Base-by-base conservation (phyloP, 2,329 filamentous ascomycete genomes). In the Aspergillus phoenicis region DNA sequence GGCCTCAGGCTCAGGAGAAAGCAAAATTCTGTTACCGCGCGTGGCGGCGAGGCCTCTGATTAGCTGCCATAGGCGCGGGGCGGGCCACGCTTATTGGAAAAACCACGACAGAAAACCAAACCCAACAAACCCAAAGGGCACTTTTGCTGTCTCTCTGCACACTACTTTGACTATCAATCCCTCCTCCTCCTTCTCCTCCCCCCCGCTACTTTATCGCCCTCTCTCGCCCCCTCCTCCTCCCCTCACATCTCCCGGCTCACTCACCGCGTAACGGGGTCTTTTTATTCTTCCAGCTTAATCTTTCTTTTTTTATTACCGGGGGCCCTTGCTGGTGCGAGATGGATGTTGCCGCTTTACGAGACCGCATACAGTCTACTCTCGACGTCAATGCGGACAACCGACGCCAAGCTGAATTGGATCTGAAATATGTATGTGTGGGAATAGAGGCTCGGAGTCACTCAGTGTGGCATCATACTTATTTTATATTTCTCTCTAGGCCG, bases 291-390 rank as follows among this genome's bases (percentile, higher is more conserved):
- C 63, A 68, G 65, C 66, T 70, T 65, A 65, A 66, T 69, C 66
- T 68, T 64, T 62, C 26, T 58, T 68, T 68, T 30, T 30, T 10
- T 30, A 30, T 30, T 30, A 30, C 68, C 68, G 71, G 72, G 72
- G 75, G 68, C 63, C 67, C 66, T 68, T 66, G 66, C 66, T 68
- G 71, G 68, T 73, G 69, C 72, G 77, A 73, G 72, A 87, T 87
- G 85, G 85, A 87, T 77, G 84, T 85, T 72, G 79, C 82, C 73
- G 84, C 80, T 70, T 80, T 89, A 67, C 81, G 86, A 76, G 83
- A 83, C 78, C 84, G 86, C 73, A 88, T 89, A 72, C 82, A 85
- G 77, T 83, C 84, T 70, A 88, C 86, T 59, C 82, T 89, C 68
- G 85, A 87, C 72, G 74, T 84, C 65, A 87, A 89, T 79, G 83